Conservation (phyloP, 2,329 filamentous ascomycete genomes). For the Fusarium ramigenum region DNA sequence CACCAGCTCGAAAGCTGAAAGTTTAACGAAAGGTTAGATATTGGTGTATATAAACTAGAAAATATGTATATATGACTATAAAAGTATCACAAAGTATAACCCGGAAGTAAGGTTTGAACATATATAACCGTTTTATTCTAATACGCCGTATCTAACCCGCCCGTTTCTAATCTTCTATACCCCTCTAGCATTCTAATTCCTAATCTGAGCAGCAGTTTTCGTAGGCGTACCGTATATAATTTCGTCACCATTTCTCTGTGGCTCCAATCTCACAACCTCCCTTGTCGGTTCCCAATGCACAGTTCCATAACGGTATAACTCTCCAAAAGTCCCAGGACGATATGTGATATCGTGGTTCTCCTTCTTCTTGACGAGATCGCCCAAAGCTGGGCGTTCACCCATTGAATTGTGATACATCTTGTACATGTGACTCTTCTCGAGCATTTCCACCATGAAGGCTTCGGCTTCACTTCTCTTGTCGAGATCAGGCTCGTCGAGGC, state of each 20-base stretch:
- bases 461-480: slow-evolving; percentile 42
- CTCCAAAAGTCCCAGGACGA: slow-evolving; percentile 47
- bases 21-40: rapidly evolving
- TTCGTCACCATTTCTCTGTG: slow-evolving; percentile 32
- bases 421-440: slow-evolving; percentile 49
- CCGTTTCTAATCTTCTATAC: rapidly evolving
- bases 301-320: slow-evolving; percentile 49
- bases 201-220: neutral
- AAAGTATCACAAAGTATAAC: rapidly evolving
- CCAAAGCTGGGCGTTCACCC: slow-evolving; percentile 43
- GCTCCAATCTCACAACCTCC: slow-evolving; percentile 39
- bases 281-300: slow-evolving; percentile 47
- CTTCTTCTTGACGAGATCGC: slow-evolving; percentile 45
- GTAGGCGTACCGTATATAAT: slow-evolving; percentile 32
- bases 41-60: neutral
- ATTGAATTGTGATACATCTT: slow-evolving; percentile 51
- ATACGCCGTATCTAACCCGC: rapidly evolving
- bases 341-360: slow-evolving; percentile 42
- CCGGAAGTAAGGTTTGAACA: neutral
- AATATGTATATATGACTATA: too few relatives aligned
- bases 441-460: slow-evolving; percentile 46
- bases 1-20: neutral
- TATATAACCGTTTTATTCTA: neutral
- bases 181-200: neutral
- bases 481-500: slow-evolving; percentile 44